phyloP scores from a whole-genome alignment of 371 early-diverging fungal genomes.

The Apophysomyces variabilis region DNA sequence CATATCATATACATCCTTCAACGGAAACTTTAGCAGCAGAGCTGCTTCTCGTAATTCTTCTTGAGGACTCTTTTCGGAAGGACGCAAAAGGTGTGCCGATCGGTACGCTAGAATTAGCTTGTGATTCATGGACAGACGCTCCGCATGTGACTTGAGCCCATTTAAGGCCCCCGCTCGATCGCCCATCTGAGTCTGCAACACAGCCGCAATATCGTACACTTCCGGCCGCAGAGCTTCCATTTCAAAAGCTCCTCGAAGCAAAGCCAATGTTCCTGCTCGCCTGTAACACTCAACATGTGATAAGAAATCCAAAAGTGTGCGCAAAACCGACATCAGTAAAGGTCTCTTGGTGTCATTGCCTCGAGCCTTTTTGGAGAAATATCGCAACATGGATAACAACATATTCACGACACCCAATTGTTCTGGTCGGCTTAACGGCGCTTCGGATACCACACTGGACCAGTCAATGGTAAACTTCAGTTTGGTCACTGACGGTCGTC shows the following conservation, averaged over 20 bases:
- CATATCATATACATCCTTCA: conserved; percentile 19
- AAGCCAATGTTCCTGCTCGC: conserved; percentile 27
- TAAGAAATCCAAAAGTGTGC: conserved; percentile 34
- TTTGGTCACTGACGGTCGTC: conserved; percentile 19
- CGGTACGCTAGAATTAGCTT: conserved; percentile 23
- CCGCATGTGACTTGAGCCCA: conserved; percentile 2
- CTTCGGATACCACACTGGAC: conserved; percentile 15
- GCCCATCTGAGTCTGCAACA: conserved; percentile 24
- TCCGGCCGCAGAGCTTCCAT: conserved; percentile 28
- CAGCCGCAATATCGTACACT: conserved; percentile 24
- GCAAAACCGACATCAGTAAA: conserved; percentile 33
- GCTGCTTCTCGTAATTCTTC: conserved; percentile 24
- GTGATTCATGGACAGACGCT: conserved; percentile 1
- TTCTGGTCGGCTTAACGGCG: conserved; percentile 28
- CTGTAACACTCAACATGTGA: conserved; percentile 32
- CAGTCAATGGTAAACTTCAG: conserved; percentile 38
- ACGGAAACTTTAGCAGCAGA: conserved; percentile 17
- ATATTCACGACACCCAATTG: conserved; percentile 34
- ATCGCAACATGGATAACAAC: conserved; percentile 38
- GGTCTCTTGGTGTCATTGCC: conserved; percentile 32
- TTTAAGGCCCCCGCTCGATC: conserved; percentile 12
- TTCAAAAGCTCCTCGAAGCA: conserved; percentile 22
- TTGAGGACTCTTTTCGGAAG: conserved; percentile 13
- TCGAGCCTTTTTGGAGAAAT: conserved; percentile 31
- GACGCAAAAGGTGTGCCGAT: conserved; percentile 19